Evolutionary conservation across 106 monocot genomes (phyloP).

Genomic region (Platanthera guangdongensis): DNA sequence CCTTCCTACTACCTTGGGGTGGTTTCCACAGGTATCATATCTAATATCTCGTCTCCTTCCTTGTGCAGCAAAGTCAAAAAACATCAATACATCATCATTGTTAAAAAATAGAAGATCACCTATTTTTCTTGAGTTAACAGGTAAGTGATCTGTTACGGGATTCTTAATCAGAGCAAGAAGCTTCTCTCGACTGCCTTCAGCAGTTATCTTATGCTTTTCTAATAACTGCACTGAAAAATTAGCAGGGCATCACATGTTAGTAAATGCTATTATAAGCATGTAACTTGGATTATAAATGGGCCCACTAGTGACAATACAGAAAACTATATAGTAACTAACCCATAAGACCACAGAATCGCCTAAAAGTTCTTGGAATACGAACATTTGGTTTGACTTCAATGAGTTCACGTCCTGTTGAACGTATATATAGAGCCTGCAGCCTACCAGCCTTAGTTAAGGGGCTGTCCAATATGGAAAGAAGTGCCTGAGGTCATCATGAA

Average conservation of each 20-base stretch:
- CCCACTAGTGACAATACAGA: neutral
- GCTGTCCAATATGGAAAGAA: slow-evolving; percentile 94
- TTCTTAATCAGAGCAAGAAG: slow-evolving; percentile 94
- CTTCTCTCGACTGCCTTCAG: slow-evolving; percentile 81
- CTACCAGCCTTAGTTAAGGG: slow-evolving; percentile 90
- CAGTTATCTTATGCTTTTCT: slow-evolving; percentile 70
- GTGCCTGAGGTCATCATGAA: slow-evolving; percentile 32
- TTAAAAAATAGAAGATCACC: slow-evolving; percentile 31
- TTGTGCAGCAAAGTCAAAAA: neutral
- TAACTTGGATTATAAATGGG: neutral
- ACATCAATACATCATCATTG: neutral
- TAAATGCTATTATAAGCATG: neutral
- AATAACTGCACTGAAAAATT: slow-evolving; percentile 52
- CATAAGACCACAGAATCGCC: slow-evolving; percentile 91
- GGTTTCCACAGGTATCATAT: too few relatives aligned
- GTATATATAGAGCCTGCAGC: slow-evolving; percentile 78
- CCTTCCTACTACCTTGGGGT: too few relatives aligned
- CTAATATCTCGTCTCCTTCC: too few relatives aligned
- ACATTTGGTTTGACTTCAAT: slow-evolving; percentile 95
- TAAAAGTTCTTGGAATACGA: slow-evolving; percentile 85
- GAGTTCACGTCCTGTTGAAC: slow-evolving; percentile 73
- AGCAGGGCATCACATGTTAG: neutral
- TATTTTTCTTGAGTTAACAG: slow-evolving; percentile 71
- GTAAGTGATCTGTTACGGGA: slow-evolving; percentile 75
- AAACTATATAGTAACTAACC: slow-evolving; percentile 41